These are phyloP conservation scores for Globisporangium carolinianum DNA, from an alignment of 352 stramenopile genomes.

Conservation along the genomic window DNA sequence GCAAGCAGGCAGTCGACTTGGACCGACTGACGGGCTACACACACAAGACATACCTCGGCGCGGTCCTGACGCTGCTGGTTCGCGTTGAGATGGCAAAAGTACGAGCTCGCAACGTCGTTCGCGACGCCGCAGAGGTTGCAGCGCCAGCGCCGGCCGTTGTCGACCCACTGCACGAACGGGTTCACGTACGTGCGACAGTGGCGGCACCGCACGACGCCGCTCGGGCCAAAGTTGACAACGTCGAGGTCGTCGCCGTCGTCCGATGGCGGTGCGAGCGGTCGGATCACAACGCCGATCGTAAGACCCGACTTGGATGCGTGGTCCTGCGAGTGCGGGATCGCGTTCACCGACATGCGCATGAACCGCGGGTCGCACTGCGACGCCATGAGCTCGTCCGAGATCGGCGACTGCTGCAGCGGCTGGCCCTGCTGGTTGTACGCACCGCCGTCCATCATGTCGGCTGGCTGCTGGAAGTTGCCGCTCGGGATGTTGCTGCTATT, in stretches of 20 bases:
- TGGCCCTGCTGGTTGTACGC: conserved; percentile 44
- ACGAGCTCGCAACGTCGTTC: conserved; percentile 91
- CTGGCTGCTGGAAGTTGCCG: conserved; percentile 77
- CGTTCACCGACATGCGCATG: conserved; percentile 76
- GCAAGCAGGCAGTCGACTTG: too few species aligned
- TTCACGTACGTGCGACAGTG: conserved; percentile 89
- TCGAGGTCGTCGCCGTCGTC: conserved; percentile 62
- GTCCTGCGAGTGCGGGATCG: conserved; percentile 76
- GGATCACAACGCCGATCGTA: conserved; percentile 81
- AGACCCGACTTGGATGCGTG: conserved; percentile 80
- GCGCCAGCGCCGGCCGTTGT: conserved; percentile 80
- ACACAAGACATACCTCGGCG: conserved; percentile 69
- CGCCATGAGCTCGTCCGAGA: conserved; percentile 66
- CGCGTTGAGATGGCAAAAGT: conserved; percentile 97
- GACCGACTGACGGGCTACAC: too few species aligned
- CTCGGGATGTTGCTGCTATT: conserved; percentile 27
- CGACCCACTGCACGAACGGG: conserved; percentile 86
- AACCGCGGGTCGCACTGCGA: conserved; percentile 72
- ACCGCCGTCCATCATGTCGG: conserved; percentile 60
- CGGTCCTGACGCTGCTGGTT: conserved; percentile 92
- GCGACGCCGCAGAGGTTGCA: conserved; percentile 88
- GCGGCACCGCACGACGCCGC: conserved; percentile 81
- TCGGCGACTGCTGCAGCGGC: conserved; percentile 38
- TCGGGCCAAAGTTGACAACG: conserved; percentile 84
- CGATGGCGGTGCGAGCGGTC: conserved; percentile 55